A percentile compares a stretch with the other conserved stretches of the same genome.
These are phyloP conservation scores for Cutaneotrichosporon spelunceum DNA, from an alignment of 1,284 basidiomycete species.

Conservation along the genomic window DNA sequence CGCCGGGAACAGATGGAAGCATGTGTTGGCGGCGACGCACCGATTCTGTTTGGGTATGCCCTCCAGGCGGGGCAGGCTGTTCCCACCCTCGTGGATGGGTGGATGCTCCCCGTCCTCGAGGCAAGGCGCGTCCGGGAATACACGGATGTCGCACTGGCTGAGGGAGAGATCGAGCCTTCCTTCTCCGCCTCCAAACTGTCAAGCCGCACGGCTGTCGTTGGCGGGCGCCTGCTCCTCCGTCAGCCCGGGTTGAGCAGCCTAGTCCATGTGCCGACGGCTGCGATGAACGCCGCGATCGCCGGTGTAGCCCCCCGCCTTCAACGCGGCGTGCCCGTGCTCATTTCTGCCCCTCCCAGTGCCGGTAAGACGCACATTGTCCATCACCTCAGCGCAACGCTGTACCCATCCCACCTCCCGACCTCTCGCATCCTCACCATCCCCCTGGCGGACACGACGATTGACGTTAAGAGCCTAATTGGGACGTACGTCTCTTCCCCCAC, in stretches of 20 bases:
- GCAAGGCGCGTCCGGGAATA: slow-evolving; percentile 56
- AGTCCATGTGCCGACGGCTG: slow-evolving; percentile 65
- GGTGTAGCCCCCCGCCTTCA: slow-evolving; percentile 65
- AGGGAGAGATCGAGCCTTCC: slow-evolving; percentile 5
- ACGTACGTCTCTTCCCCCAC: slow-evolving; percentile 87
- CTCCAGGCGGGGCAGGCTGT: slow-evolving; percentile 32
- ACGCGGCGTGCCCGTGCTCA: slow-evolving; percentile 70
- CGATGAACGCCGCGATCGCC: slow-evolving; percentile 61
- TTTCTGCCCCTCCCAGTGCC: slow-evolving; percentile 83
- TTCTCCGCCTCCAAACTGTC: slow-evolving; percentile 58
- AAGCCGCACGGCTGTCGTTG: slow-evolving; percentile 26
- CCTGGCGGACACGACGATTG: slow-evolving; percentile 89
- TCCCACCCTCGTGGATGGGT: slow-evolving; percentile 61
- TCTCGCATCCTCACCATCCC: slow-evolving; percentile 71
- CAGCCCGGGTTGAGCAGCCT: slow-evolving; percentile 55
- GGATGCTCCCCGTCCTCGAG: slow-evolving; percentile 72
- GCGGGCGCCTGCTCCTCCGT: slow-evolving; percentile 29
- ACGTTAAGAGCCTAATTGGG: slow-evolving; percentile 88
- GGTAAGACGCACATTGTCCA: slow-evolving; percentile 83
- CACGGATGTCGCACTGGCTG: slow-evolving; percentile 3
- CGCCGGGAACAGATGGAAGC: slow-evolving; percentile 63
- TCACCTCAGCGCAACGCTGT: slow-evolving; percentile 66
- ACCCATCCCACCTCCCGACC: slow-evolving; percentile 56
- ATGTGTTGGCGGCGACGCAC: slow-evolving; percentile 61
- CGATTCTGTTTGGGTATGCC: slow-evolving; percentile 28